Evolutionary conservation across 2,329 filamentous ascomycete species (phyloP).

Genomic region (Epicoccum nigrum): DNA sequence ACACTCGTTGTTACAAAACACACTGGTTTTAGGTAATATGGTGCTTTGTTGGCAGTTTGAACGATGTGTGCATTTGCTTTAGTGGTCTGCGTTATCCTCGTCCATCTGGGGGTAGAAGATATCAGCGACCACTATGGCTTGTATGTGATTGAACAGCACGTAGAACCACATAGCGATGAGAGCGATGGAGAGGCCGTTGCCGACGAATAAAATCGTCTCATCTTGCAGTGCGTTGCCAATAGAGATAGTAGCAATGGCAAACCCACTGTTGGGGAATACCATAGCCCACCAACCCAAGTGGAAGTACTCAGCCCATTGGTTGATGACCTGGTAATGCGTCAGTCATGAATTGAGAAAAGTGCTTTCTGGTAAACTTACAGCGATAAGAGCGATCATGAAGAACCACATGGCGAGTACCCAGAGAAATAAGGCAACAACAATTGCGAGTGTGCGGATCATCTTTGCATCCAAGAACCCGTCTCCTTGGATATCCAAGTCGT

Average conservation of each 20-base stretch:
- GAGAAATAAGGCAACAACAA: conserved; percentile 62
- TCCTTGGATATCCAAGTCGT: conserved; percentile 55
- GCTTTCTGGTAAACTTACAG: conserved; percentile 33
- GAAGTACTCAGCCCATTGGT: conserved; percentile 58
- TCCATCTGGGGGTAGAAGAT: conserved; percentile 66
- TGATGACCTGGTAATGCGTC: conserved; percentile 33
- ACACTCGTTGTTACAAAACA: not conserved
- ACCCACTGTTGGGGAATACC: conserved; percentile 53
- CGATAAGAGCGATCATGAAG: conserved; percentile 54
- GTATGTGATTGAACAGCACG: conserved; percentile 58
- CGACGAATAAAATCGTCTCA: conserved; percentile 47
- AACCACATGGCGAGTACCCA: conserved; percentile 69
- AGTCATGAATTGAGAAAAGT: conserved; percentile 24
- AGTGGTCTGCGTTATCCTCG: conserved; percentile 57
- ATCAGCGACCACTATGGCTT: conserved; percentile 58
- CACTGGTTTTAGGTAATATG: not conserved
- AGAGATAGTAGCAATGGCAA: conserved; percentile 51
- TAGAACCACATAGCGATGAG: conserved; percentile 61
- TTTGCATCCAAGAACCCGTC: conserved; percentile 54
- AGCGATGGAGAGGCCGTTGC: conserved; percentile 57
- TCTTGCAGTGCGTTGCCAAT: conserved; percentile 47
- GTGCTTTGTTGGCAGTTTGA: not conserved
- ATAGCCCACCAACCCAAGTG: conserved; percentile 68
- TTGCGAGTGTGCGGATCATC: conserved; percentile 53
- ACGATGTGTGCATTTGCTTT: conserved; percentile 3